Conservation (phyloP, 192 early-diverging fungal genomes). For the Coemansia sp. region DNA sequence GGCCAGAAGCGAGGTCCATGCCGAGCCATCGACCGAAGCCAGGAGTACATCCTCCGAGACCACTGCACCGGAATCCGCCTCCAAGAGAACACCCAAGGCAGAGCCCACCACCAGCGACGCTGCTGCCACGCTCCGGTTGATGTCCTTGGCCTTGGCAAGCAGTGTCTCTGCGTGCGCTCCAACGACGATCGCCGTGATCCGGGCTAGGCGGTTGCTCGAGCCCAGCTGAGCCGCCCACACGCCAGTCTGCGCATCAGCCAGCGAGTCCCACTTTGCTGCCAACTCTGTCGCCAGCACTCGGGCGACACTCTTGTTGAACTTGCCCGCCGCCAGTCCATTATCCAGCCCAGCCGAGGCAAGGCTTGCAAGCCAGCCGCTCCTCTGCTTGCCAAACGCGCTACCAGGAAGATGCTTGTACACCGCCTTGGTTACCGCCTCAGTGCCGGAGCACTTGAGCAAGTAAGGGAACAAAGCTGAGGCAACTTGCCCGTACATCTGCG, state of each 20-base stretch:
- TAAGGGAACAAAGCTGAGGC: background rate
- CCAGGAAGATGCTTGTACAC: conserved; percentile 1
- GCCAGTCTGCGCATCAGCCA: background rate
- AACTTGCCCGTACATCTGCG: background rate
- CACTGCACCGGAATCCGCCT: background rate
- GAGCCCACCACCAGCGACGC: conserved; percentile 19
- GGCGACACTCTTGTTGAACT: conserved; percentile 19
- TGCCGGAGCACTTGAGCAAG: conserved; percentile 6
- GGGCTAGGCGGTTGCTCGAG: background rate
- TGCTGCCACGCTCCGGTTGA: conserved; percentile 11
- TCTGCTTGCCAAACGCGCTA: conserved; percentile 13
- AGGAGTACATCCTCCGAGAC: conserved; percentile 5
- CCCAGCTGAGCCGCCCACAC: conserved; percentile 34
- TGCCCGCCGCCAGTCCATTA: background rate
- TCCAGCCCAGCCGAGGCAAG: conserved; percentile 7
- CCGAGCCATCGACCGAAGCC: conserved; percentile 9
- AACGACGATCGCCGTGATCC: conserved; percentile 25
- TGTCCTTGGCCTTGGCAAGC: conserved; percentile 16
- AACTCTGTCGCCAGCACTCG: conserved; percentile 21
- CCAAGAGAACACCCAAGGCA: conserved; percentile 1
- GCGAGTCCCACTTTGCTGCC: conserved; percentile 12
- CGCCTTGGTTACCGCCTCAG: conserved; percentile 19
- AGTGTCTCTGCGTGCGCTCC: conserved; percentile 32
- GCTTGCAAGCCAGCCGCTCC: conserved; percentile 36
- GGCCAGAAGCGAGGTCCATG: conserved; percentile 29